Evolutionary conservation across 1,284 basidiomycete genomes (phyloP), one percentile per base, ranked within the genome.

Genomic region (Psilocybe mexicana): DNA sequence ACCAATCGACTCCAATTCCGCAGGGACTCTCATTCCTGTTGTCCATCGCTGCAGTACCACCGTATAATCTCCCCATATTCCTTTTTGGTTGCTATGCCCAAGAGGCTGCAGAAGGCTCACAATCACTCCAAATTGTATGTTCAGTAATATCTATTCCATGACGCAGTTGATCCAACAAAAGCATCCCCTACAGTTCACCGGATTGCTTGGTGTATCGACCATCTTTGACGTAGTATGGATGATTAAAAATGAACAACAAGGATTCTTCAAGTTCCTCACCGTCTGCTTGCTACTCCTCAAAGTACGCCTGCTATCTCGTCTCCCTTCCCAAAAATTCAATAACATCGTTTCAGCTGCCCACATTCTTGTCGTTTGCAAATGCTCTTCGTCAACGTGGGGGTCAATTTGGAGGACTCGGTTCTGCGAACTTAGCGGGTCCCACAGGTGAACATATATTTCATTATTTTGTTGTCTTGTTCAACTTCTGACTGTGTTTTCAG

Each of bases 221-320:
- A 25, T 91, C 26, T 84, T 84, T 60, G 90, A 93, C 69, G 73
- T 92, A 55, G 71, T 91, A n/a, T 92, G 86, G 85, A 76, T 89
- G 76, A 68, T 78, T 43, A 79, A 67, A 46, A 77, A 88, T 64
- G 68, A 76, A 0, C 86, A 88, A 64, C 73, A 73, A 61, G 79
- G 79, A 56, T 77, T 90, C 62, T 72, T 84, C 61, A 83, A 74
- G 63, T 67, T 88, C 43, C 54, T 91, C 26, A 80, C 79, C 6
- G 67, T 90, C 43, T 55, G 88, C n/a, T 73, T 90, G 12, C 72
- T 88, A 24, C 59, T 91, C 7, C 71, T 90, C 43, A 92, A 93
- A 80, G 89, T 84, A 48, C 42, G 46, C 33, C 42, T 12, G 38
- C 11, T 12, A 11, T 40, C 18, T 38, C 30, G 49, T 10, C 36